A percentile compares a stretch with the other conserved stretches of the same genome.
These are phyloP conservation scores for Sisymbrium altissimum DNA, from an alignment of 345 rosid genomes.

Conservation along the genomic window DNA sequence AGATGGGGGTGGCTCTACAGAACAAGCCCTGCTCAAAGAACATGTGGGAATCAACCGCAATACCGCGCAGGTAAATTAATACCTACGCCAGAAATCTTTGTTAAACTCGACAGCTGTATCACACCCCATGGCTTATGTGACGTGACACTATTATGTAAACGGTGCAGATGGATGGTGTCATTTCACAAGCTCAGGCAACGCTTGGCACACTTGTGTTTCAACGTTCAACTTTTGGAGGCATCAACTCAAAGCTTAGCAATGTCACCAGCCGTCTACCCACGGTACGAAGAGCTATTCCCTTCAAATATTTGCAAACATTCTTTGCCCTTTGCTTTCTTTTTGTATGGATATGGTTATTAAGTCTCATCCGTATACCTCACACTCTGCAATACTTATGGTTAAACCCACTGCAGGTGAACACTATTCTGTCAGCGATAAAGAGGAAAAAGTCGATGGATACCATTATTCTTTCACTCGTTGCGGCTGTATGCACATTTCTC, in stretches of 20 bases:
- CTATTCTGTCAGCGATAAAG: constrained; percentile 75
- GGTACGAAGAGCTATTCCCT: constrained; percentile 40
- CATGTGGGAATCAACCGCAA: constrained; percentile 72
- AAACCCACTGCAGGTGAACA: constrained; percentile 69
- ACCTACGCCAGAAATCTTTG: background rate
- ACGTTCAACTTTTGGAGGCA: constrained; percentile 89
- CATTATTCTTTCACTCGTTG: constrained; percentile 86
- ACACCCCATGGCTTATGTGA: constrained; percentile 1
- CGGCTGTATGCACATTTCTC: constrained; percentile 91
- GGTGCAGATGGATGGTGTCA: constrained; percentile 84
- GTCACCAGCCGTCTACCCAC: constrained; percentile 91
- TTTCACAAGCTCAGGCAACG: constrained; percentile 95
- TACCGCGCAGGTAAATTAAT: constrained; percentile 67
- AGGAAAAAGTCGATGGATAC: constrained; percentile 97
- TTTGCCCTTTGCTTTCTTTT: background rate
- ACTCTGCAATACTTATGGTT: constrained; percentile 19
- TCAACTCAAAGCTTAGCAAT: constrained; percentile 89
- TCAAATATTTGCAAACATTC: background rate
- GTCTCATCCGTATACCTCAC: background rate
- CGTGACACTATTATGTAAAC: constrained; percentile 2
- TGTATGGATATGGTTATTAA: background rate
- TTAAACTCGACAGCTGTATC: background rate
- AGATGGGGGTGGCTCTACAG: constrained; percentile 70
- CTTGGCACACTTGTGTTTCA: constrained; percentile 82
- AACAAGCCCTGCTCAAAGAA: constrained; percentile 79